phyloP scores from a whole-genome alignment of 208 protist genomes.

The Porcisia deanei region DNA sequence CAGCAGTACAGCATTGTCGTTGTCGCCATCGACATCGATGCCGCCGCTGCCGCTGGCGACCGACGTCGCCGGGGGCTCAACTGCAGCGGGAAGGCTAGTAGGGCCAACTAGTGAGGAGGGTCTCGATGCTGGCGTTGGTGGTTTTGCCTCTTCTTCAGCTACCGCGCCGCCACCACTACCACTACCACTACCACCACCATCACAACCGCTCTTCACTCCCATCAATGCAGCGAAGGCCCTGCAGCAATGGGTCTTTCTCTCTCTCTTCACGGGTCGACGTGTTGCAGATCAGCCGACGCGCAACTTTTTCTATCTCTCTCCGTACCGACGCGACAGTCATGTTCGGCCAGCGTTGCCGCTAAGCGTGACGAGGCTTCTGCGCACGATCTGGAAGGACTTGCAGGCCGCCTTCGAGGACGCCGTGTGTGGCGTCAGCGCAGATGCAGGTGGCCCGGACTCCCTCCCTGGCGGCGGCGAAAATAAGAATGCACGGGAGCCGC shows the following conservation, averaged over 20 bases:
- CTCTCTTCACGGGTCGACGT: slow-evolving; percentile 31
- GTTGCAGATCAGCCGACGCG: slow-evolving; percentile 13
- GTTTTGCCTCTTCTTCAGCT: not conserved
- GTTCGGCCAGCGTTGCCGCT: slow-evolving; percentile 24
- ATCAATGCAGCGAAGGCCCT: slow-evolving; percentile 22
- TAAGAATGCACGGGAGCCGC: not conserved
- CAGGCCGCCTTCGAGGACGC: slow-evolving; percentile 20
- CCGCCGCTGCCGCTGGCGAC: slow-evolving; percentile 4
- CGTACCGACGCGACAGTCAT: slow-evolving; percentile 27
- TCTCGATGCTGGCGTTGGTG: not conserved
- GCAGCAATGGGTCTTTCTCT: slow-evolving; percentile 34
- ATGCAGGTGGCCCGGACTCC: not conserved
- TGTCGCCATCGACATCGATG: slow-evolving; percentile 2
- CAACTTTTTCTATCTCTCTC: slow-evolving; percentile 23
- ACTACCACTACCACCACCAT: not conserved
- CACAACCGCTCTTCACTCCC: slow-evolving; percentile 16
- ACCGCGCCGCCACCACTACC: not conserved
- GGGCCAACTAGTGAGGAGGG: not conserved
- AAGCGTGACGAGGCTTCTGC: slow-evolving; percentile 17
- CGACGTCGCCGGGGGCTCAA: not conserved
- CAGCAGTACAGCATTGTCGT: slow-evolving; percentile 8
- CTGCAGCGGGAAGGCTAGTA: not conserved
- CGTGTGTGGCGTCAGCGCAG: slow-evolving; percentile 17
- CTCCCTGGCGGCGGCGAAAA: not conserved
- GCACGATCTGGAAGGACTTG: slow-evolving; percentile 14